Base-by-base conservation (phyloP, 2,329 filamentous ascomycete genomes). In the Diplodia corticola region DNA sequence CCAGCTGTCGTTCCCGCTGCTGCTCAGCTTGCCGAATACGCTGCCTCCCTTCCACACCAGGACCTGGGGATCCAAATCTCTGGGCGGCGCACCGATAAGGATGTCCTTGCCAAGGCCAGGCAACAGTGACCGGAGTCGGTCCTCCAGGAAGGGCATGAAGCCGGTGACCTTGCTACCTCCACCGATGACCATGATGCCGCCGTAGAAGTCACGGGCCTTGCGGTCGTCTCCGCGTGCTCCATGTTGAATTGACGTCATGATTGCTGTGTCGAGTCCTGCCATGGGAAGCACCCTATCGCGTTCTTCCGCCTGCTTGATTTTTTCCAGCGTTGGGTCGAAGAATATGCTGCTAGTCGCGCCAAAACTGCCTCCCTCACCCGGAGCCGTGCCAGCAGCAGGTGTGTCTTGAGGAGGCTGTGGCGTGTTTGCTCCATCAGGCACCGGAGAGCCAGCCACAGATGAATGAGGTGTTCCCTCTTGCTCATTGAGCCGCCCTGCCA, bases 1-100 rank as follows among this genome's bases (percentile, higher is more conserved):
- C 95, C 95, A 99, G 73, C 91, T 95, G 77, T 99, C 95, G 79
- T 98, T 98, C 17, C 78, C 78, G 68, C 92, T 93, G 53, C 82
- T 82, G 68, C 89, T 86, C 71, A 98, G 81, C 80, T 96, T 93
- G 2, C 92, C 93, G 82, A 97, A 99, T 17, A 99, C 93, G 75
- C 93, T 97, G 0, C 92, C 95, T 4, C 95, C 95, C 84, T 99
- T 99, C 95, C 95, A 99, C 9, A 90, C 89, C 63, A 98, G 91
- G n/a, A 98, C 93, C 79, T 97, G 93, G 68, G 95, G 92, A 79
- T 99, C 95, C 81, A 99, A 90, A 72, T 99, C 95, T 72, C 94
- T 85, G 0, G 95, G 95, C n/a, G 88, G 88, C 22, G 85, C 83
- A 1, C 86, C 87, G 26, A 90, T 86, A 68, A 89, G 81, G 65